These are phyloP conservation scores for Sarocladiaceae sp. DNA, from an alignment of 2,329 filamentous ascomycete genomes.

Conservation along the genomic window DNA sequence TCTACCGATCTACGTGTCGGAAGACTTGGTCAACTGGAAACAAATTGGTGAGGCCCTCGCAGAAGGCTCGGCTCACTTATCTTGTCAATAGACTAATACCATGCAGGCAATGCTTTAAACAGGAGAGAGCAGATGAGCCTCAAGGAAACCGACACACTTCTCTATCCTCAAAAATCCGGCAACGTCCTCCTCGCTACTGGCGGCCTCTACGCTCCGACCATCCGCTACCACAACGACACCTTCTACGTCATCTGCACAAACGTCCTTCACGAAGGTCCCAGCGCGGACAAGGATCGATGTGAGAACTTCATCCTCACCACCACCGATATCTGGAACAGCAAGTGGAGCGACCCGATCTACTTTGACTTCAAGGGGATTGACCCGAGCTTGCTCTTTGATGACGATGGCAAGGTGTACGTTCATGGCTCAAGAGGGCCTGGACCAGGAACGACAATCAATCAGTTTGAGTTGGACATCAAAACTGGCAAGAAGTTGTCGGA, in stretches of 20 bases:
- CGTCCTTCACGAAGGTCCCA: slow-evolving; percentile 6
- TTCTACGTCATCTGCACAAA: slow-evolving; percentile 19
- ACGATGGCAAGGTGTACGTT: slow-evolving; percentile 24
- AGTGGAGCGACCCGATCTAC: slow-evolving; percentile 22
- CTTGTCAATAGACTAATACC: not conserved
- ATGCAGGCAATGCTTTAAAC: slow-evolving; percentile 14
- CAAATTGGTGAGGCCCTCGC: slow-evolving; percentile 19
- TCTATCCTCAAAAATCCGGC: slow-evolving; percentile 10
- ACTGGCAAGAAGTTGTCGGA: slow-evolving; percentile 13
- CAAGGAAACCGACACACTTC: slow-evolving; percentile 10
- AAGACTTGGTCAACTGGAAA: slow-evolving; percentile 27
- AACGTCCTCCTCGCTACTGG: slow-evolving; percentile 8
- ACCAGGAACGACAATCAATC: slow-evolving; percentile 16
- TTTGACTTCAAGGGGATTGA: slow-evolving; percentile 36
- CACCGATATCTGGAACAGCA: slow-evolving; percentile 17
- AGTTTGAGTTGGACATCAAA: slow-evolving; percentile 11
- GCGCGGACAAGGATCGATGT: slow-evolving; percentile 3
- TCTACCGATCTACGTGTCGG: slow-evolving; percentile 33
- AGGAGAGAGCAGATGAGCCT: slow-evolving; percentile 11
- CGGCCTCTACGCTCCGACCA: slow-evolving; percentile 16
- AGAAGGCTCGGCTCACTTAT: not conserved
- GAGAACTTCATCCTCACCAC: slow-evolving; percentile 18
- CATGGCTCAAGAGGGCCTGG: slow-evolving; percentile 13
- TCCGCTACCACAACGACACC: slow-evolving; percentile 13
- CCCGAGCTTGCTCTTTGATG: slow-evolving; percentile 35